Percentiles rank a stretch among this genome's conserved stretches.
Conservation (phyloP, 2,329 filamentous ascomycete genomes). For the Stagonosporopsis tanaceti region DNA sequence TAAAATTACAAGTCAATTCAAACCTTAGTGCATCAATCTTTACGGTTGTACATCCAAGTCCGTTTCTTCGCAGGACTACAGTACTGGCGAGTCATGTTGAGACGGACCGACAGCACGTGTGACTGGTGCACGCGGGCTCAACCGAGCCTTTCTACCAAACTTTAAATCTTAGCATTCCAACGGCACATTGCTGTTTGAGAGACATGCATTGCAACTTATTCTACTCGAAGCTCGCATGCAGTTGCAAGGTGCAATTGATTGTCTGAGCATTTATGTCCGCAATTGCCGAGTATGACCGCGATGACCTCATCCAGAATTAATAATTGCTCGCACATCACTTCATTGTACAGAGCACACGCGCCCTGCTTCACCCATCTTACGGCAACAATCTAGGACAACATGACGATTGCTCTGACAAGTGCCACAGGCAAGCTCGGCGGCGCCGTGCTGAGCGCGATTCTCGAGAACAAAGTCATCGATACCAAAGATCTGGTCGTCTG, state of each 20-base stretch:
- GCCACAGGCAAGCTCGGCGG: conserved; percentile 57
- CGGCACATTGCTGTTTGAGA: neutral
- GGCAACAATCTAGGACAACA: neutral
- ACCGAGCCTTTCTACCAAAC: neutral
- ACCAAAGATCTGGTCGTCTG: conserved; percentile 50
- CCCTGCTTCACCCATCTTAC: neutral
- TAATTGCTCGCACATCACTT: neutral
- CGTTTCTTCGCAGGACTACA: too few species aligned
- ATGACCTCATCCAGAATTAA: conserved; percentile 19
- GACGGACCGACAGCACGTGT: neutral
- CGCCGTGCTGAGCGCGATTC: conserved; percentile 53
- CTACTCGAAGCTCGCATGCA: neutral
- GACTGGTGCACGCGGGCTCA: neutral
- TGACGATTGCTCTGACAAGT: conserved; percentile 52
- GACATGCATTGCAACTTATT: neutral
- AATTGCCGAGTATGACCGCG: conserved; percentile 10
- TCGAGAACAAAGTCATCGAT: conserved; percentile 52
- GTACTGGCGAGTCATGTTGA: neutral
- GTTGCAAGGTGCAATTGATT: neutral
- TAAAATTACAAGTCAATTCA: too few species aligned
- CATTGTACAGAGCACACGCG: neutral
- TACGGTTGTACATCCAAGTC: too few species aligned
- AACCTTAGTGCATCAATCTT: too few species aligned
- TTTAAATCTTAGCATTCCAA: neutral
- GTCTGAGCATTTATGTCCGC: neutral